These are phyloP conservation scores for Capronia epimyces DNA, from an alignment of 2,329 filamentous ascomycete species.

Conservation along the genomic window DNA sequence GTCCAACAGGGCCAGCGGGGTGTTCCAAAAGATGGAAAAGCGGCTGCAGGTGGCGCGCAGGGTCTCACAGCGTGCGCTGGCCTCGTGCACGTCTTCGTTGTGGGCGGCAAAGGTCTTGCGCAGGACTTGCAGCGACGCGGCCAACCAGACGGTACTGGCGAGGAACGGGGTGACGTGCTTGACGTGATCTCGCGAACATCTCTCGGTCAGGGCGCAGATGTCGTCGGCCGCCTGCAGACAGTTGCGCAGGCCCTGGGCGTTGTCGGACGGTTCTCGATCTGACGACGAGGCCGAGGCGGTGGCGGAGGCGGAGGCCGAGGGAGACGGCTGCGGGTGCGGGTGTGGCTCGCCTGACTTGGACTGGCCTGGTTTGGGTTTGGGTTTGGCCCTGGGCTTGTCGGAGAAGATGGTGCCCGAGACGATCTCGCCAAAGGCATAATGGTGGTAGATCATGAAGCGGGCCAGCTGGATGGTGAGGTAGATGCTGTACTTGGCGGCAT, in stretches of 20 bases:
- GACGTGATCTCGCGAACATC: conserved; percentile 29
- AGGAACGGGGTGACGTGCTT: conserved; percentile 35
- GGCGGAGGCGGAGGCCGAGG: background rate
- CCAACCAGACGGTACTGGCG: conserved; percentile 34
- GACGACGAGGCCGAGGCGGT: background rate
- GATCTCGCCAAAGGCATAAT: background rate
- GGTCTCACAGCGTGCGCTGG: no score
- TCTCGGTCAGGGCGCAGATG: conserved; percentile 29
- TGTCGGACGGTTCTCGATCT: background rate
- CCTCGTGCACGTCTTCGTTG: no score
- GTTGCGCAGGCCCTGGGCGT: conserved; percentile 17
- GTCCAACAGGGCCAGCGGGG: conserved; percentile 30
- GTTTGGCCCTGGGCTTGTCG: background rate
- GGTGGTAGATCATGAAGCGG: conserved; percentile 30
- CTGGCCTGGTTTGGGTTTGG: background rate
- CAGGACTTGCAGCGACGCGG: conserved; percentile 31
- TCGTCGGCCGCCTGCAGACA: conserved; percentile 34
- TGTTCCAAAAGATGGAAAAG: conserved; percentile 28
- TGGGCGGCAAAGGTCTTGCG: no score
- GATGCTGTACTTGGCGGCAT: conserved; percentile 33
- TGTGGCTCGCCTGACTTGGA: no score
- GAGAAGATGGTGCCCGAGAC: background rate
- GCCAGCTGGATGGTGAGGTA: conserved; percentile 35
- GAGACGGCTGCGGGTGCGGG: background rate
- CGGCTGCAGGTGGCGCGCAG: no score